Conservation (phyloP, 441 rosid species). For the Adansonia gregorii region DNA sequence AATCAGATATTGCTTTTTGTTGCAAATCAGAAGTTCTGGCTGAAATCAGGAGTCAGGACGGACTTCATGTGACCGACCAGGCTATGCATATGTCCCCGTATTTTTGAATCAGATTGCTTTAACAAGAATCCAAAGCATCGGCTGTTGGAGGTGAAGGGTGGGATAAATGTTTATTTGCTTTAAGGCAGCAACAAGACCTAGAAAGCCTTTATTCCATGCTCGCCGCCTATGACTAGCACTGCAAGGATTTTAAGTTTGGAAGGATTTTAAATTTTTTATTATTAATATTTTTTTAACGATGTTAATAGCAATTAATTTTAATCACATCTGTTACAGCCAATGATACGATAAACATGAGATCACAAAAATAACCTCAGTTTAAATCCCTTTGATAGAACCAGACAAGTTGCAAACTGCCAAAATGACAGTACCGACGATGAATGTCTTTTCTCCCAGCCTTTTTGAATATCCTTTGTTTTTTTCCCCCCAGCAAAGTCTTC, state of each 20-base stretch:
- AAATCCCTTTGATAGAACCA: neutral
- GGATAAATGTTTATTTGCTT: constrained; percentile 1
- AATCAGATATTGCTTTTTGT: constrained; percentile 25
- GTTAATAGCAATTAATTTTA: too few species aligned
- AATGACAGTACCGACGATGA: constrained; percentile 4
- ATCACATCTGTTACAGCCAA: too few species aligned
- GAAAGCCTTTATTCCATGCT: constrained; percentile 1
- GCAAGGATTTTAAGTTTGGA: constrained; percentile 8
- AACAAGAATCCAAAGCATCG: constrained; percentile 45
- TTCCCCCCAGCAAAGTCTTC: neutral
- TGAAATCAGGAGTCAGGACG: too few species aligned
- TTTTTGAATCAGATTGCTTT: constrained; percentile 25
- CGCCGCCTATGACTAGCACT: neutral
- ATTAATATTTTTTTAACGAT: too few species aligned
- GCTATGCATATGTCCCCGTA: constrained; percentile 15
- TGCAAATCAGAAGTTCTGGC: neutral
- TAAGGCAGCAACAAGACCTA: constrained; percentile 21
- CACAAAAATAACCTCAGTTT: too few species aligned
- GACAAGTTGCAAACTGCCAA: constrained; percentile 14
- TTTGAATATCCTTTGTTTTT: neutral
- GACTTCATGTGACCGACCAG: constrained; percentile 17
- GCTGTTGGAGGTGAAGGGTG: neutral
- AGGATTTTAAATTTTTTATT: too few species aligned
- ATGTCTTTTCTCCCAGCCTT: neutral
- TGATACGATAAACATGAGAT: too few species aligned